Evolutionary conservation across 345 rosid genomes (phyloP).

Genomic region (Syzygium jambos): DNA sequence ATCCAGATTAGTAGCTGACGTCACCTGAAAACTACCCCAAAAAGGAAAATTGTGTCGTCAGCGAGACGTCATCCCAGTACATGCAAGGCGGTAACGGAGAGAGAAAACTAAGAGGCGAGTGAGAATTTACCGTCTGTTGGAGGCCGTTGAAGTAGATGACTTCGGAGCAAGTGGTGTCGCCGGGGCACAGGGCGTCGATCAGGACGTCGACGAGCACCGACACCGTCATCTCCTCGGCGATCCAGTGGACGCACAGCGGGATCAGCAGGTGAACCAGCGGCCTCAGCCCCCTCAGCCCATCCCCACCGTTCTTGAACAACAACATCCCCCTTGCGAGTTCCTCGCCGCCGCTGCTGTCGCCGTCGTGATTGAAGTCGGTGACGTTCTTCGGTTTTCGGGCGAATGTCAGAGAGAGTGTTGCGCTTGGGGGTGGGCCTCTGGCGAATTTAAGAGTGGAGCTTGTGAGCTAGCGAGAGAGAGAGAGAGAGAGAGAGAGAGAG

Average conservation of each 20-base stretch:
- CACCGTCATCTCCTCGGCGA: constrained; percentile 50
- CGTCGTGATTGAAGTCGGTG: not conserved
- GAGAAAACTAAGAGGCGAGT: not conserved
- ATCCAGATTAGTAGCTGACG: not conserved
- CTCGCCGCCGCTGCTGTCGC: not conserved
- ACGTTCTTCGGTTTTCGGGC: not conserved
- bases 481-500: not conserved
- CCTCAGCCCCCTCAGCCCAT: constrained; percentile 27
- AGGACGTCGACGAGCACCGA: constrained; percentile 49
- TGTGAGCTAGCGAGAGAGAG: not conserved
- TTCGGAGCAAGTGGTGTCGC: constrained; percentile 30
- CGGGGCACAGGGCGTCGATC: constrained; percentile 43
- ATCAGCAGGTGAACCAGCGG: constrained; percentile 36
- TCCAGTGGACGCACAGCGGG: constrained; percentile 42
- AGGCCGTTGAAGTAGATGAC: constrained; percentile 45
- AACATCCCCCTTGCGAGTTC: not conserved
- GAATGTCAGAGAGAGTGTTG: not conserved
- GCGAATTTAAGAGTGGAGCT: not conserved
- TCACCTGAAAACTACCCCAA: not conserved
- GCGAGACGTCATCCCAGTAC: not conserved
- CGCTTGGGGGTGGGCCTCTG: not conserved
- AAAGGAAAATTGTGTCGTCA: not conserved
- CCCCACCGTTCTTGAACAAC: not conserved
- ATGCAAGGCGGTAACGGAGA: not conserved
- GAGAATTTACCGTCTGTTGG: constrained; percentile 32